Conservation (phyloP, 345 rosid species). For the Gossypium australe region DNA sequence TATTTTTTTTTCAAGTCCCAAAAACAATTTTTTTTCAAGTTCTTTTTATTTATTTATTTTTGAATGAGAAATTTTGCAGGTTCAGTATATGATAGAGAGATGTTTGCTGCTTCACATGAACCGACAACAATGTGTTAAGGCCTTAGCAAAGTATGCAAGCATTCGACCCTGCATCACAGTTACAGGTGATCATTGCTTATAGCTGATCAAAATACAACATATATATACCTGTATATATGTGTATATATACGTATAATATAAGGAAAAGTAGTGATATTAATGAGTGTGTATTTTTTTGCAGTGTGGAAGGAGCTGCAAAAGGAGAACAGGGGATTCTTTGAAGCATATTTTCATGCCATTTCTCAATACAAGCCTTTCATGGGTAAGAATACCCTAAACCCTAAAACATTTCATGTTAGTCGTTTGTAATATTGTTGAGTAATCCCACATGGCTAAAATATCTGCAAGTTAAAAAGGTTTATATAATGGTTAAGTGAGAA, state of each 20-base stretch:
- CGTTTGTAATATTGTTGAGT: too few species aligned
- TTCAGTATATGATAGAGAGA: slow-evolving; percentile 80
- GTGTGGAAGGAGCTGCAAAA: slow-evolving; percentile 76
- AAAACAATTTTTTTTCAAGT: too few species aligned
- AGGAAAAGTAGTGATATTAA: not conserved
- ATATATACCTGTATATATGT: not conserved
- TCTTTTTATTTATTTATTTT: not conserved
- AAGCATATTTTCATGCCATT: slow-evolving; percentile 36
- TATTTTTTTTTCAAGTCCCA: too few species aligned
- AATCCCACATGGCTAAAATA: too few species aligned
- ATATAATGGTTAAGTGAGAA: too few species aligned
- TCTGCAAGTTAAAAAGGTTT: too few species aligned
- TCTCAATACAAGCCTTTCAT: slow-evolving; percentile 29
- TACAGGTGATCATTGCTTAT: slow-evolving; percentile 32
- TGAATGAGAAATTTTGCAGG: slow-evolving; percentile 35
- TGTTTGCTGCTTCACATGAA: slow-evolving; percentile 70
- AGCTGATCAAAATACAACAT: not conserved
- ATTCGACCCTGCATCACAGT: slow-evolving; percentile 64
- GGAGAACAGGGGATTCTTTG: slow-evolving; percentile 69
- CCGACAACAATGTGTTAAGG: slow-evolving; percentile 67
- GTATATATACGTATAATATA: not conserved
- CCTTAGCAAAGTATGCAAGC: slow-evolving; percentile 53
- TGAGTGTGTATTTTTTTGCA: slow-evolving; percentile 18
- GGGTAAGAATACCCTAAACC: slow-evolving; percentile 18
- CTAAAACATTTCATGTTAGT: not conserved